phyloP scores from a whole-genome alignment of 306 rosid genomes.

The Sphenostylis stenocarpa region DNA sequence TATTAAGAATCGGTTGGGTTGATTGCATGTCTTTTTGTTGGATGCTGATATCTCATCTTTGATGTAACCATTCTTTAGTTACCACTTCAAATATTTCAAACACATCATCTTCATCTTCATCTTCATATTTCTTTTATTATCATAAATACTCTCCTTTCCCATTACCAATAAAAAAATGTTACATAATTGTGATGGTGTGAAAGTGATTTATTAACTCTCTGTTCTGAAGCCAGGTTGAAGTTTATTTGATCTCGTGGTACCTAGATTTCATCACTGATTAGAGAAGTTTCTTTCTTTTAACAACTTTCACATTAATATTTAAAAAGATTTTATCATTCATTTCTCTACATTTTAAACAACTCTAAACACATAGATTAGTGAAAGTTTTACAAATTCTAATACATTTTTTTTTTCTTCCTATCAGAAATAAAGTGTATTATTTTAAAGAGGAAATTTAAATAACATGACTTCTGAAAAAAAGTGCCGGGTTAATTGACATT shows the following conservation, averaged over 20 bases:
- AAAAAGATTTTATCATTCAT: too few species aligned
- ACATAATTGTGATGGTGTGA: not conserved
- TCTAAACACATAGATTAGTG: too few species aligned
- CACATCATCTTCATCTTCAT: not conserved
- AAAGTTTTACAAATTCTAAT: too few species aligned
- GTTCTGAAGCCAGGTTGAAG: too few species aligned
- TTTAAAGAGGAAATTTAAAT: not conserved
- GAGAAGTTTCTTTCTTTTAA: too few species aligned
- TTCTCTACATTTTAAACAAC: too few species aligned
- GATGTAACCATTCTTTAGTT: slow-evolving; percentile 18
- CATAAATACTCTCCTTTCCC: not conserved
- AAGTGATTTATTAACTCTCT: too few species aligned
- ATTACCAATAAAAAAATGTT: not conserved
- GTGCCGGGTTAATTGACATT: not conserved
- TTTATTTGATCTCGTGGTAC: too few species aligned
- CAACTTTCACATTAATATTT: too few species aligned
- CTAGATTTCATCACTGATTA: too few species aligned
- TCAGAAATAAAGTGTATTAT: not conserved
- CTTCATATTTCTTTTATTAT: not conserved
- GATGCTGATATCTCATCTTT: slow-evolving; percentile 22
- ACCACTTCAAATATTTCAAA: not conserved
- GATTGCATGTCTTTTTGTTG: slow-evolving; percentile 30
- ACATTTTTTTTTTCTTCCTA: not conserved
- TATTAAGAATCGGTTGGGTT: slow-evolving; percentile 18
- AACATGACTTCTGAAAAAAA: not conserved